phyloP scores from a whole-genome alignment of 768 basidiomycete species.

The Hydnomerulius pinastri region DNA sequence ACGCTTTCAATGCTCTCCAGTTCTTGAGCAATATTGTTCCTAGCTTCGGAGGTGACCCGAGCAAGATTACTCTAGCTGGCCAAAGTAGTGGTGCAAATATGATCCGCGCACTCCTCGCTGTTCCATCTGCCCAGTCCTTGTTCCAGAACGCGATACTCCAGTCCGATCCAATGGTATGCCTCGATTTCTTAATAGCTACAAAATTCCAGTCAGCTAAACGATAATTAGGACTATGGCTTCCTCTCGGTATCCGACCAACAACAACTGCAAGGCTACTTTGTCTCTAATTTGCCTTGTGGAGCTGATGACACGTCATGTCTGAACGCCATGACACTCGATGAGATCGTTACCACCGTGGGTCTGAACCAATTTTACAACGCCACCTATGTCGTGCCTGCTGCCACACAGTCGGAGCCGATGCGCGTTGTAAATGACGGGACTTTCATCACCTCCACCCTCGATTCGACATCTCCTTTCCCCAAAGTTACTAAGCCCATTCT shows the following conservation, averaged over 20 bases:
- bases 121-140: slow-evolving; percentile 66
- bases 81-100: slow-evolving; percentile 82
- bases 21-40: slow-evolving; percentile 61
- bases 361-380: slow-evolving; percentile 45
- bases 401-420: slow-evolving; percentile 51
- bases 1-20: slow-evolving; percentile 63
- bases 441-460: slow-evolving; percentile 68
- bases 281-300: slow-evolving; percentile 46
- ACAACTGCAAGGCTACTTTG: slow-evolving; percentile 55
- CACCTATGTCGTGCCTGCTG: slow-evolving; percentile 48
- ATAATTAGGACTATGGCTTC: slow-evolving; percentile 69
- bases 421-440: slow-evolving; percentile 67
- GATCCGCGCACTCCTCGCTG: slow-evolving; percentile 75
- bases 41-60: slow-evolving; percentile 65
- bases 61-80: slow-evolving; percentile 74
- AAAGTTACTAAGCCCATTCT: slow-evolving; percentile 64
- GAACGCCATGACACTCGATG: slow-evolving; percentile 45
- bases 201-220: slow-evolving; percentile 1
- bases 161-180: slow-evolving; percentile 80
- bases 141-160: slow-evolving; percentile 83
- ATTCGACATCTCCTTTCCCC: slow-evolving; percentile 61
- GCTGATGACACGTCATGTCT: slow-evolving; percentile 52
- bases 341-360: slow-evolving; percentile 55
- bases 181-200: not conserved
- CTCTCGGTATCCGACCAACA: slow-evolving; percentile 54